Conservation (phyloP, 441 rosid species). For the Cnidoscolus chayamansa region DNA sequence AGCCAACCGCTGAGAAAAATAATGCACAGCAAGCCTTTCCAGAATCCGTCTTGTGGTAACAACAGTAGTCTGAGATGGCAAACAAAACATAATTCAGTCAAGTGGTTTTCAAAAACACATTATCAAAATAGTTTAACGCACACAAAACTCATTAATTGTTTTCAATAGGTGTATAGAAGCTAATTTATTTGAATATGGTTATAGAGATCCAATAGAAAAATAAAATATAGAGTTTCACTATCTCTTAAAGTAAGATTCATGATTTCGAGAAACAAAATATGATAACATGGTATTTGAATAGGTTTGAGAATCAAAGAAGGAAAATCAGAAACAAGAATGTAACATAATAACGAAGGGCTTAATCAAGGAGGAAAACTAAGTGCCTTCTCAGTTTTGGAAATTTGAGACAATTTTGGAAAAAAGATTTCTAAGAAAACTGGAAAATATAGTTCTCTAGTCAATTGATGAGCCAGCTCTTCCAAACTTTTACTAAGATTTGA, state of each 20-base stretch:
- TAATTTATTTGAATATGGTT: neutral
- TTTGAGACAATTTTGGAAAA: too few species aligned
- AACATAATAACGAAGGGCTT: neutral
- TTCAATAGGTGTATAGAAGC: neutral
- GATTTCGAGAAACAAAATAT: neutral
- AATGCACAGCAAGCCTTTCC: slow-evolving; percentile 80
- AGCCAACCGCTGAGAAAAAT: slow-evolving; percentile 82
- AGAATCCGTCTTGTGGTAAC: slow-evolving; percentile 81
- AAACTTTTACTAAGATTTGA: too few species aligned
- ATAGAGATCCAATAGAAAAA: neutral
- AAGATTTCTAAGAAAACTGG: too few species aligned
- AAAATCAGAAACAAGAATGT: neutral
- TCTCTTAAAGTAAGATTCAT: neutral
- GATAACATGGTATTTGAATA: neutral
- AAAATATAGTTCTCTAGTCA: too few species aligned
- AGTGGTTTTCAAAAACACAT: neutral
- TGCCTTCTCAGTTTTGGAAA: too few species aligned
- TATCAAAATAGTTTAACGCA: neutral
- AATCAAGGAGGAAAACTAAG: neutral
- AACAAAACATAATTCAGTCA: slow-evolving; percentile 17
- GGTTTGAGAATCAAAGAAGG: neutral
- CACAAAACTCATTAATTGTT: neutral
- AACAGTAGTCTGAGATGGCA: slow-evolving; percentile 63
- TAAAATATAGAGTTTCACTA: neutral
- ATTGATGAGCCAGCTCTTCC: too few species aligned